A percentile compares a stretch with the other conserved stretches of the same genome.
Conservation (phyloP, 2,329 filamentous ascomycete species). For the Aspergillus glaucus region DNA sequence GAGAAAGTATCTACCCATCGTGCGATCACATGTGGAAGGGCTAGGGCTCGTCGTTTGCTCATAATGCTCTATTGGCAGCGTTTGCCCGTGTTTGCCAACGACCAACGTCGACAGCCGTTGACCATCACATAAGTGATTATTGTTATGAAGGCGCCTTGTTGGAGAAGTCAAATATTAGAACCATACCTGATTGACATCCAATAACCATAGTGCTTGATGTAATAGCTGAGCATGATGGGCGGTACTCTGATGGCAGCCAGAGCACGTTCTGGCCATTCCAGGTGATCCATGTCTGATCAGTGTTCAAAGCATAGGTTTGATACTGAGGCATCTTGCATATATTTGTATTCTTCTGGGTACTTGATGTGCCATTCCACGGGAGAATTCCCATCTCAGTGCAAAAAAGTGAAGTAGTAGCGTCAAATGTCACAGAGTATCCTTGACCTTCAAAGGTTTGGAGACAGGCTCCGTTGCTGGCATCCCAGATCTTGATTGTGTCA, state of each 20-base stretch:
- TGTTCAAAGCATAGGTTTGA: conserved; percentile 1
- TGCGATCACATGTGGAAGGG: too few relatives aligned
- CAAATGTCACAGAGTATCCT: not conserved
- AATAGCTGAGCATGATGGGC: not conserved
- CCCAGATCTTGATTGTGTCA: conserved; percentile 19
- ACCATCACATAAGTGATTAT: not conserved
- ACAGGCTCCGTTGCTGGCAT: conserved; percentile 28
- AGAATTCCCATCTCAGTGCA: not conserved
- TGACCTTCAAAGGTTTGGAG: conserved; percentile 14
- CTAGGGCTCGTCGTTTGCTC: too few relatives aligned
- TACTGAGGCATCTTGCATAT: not conserved
- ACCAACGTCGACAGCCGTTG: too few relatives aligned
- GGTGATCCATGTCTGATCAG: conserved; percentile 3
- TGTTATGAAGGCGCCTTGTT: not conserved
- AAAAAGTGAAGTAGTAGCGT: not conserved
- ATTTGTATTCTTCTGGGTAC: not conserved
- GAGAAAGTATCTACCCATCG: too few relatives aligned
- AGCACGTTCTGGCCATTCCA: conserved; percentile 1
- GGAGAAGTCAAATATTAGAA: conserved; percentile 1
- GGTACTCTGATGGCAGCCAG: conserved; percentile 2
- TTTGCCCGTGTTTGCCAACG: too few relatives aligned
- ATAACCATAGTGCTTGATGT: conserved; percentile 1
- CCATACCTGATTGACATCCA: conserved; percentile 1
- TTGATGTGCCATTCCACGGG: not conserved
- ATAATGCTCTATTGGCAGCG: too few relatives aligned